A percentile compares a stretch with the other conserved stretches of the same genome.
phyloP scores from a whole-genome alignment of 2,329 filamentous ascomycete species.

The Trichoderma aggressivum region DNA sequence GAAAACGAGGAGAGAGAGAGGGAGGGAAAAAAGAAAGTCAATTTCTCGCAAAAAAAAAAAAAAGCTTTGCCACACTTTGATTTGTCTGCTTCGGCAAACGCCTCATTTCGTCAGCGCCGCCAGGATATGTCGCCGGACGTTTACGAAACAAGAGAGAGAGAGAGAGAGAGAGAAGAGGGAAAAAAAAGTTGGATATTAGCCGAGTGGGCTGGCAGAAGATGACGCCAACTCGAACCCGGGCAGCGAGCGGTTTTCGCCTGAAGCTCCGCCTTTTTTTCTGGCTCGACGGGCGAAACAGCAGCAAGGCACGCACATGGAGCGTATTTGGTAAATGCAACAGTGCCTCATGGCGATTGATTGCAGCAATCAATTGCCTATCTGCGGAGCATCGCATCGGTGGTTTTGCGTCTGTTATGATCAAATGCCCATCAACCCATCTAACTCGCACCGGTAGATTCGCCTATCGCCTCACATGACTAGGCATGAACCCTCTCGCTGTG shows the following conservation, averaged over 20 bases:
- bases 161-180: too few species aligned
- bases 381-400: neutral
- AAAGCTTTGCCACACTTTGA: slow-evolving; percentile 6
- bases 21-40: slow-evolving; percentile 3
- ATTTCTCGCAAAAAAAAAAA: neutral
- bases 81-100: neutral
- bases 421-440: neutral
- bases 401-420: neutral
- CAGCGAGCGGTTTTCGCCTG: neutral
- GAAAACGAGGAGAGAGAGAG: neutral
- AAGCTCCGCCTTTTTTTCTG: neutral
- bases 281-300: neutral
- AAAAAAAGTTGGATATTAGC: neutral
- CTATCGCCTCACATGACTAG: neutral
- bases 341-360: slow-evolving; percentile 11
- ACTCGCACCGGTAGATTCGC: neutral
- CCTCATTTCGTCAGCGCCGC: slow-evolving; percentile 10
- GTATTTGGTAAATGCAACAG: neutral
- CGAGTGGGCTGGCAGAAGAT: neutral
- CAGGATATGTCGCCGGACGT: neutral
- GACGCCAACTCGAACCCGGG: neutral
- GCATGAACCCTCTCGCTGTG: neutral
- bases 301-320: neutral
- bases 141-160: neutral
- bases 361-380: slow-evolving; percentile 1